These are phyloP conservation scores for Chalara sp. DNA, from an alignment of 2,329 filamentous ascomycete genomes.

Conservation along the genomic window DNA sequence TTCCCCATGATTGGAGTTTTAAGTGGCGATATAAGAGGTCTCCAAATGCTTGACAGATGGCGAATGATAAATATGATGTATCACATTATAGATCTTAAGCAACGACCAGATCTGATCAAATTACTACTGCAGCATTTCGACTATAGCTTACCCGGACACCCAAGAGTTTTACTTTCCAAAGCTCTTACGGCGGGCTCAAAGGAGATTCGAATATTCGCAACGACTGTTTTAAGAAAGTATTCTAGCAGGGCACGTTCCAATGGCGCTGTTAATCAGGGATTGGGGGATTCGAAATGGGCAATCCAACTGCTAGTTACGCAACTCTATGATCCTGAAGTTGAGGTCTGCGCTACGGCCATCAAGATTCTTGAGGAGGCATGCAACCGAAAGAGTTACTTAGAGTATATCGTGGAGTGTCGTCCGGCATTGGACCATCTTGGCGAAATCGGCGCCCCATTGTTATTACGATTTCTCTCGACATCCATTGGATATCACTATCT, in stretches of 20 bases:
- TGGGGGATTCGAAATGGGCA: slow-evolving; percentile 83
- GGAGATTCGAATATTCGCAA: slow-evolving; percentile 84
- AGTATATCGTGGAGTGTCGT: slow-evolving; percentile 94
- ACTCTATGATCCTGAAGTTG: slow-evolving; percentile 92
- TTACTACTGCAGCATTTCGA: slow-evolving; percentile 86
- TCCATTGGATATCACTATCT: slow-evolving; percentile 97
- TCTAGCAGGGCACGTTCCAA: slow-evolving; percentile 50
- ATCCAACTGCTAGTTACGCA: slow-evolving; percentile 97
- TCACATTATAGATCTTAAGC: slow-evolving; percentile 87
- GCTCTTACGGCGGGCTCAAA: slow-evolving; percentile 88
- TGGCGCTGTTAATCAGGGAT: slow-evolving; percentile 31
- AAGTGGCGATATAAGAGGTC: slow-evolving; percentile 73
- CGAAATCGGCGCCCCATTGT: slow-evolving; percentile 88
- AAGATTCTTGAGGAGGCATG: slow-evolving; percentile 97
- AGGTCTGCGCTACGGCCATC: slow-evolving; percentile 92
- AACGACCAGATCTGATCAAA: slow-evolving; percentile 86
- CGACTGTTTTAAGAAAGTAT: slow-evolving; percentile 80
- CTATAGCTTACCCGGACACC: slow-evolving; percentile 81
- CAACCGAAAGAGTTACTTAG: slow-evolving; percentile 82
- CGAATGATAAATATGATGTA: slow-evolving; percentile 99
- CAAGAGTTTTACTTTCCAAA: slow-evolving; percentile 87
- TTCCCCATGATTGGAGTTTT: slow-evolving; percentile 87
- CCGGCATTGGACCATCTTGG: slow-evolving; percentile 92
- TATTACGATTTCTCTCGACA: slow-evolving; percentile 88
- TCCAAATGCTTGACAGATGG: slow-evolving; percentile 90